Evolutionary conservation across 164 flowering plant species (phyloP), one percentile per base, ranked within the genome.

Genomic region (Magnolia kwangsiensis): DNA sequence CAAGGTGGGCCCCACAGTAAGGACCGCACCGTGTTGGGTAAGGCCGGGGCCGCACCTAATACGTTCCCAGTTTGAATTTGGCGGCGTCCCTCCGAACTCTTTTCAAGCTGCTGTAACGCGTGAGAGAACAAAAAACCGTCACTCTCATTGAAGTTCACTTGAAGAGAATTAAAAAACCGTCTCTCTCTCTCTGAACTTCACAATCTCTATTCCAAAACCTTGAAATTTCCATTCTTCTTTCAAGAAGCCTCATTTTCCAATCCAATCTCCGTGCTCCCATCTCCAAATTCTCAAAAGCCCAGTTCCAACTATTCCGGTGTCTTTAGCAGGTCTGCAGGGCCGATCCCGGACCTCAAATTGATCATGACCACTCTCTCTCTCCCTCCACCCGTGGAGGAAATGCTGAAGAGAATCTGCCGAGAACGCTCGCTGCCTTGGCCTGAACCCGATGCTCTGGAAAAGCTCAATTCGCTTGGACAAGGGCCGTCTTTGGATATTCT

Each of bases 391-490:
- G 75, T 81, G 7, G 73, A 81, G 70, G 69, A 71, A 23, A 51
- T 61, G 55, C 24, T 77, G 2, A 45, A 19, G 23, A 69, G 18
- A n/a, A 63, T 75, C 29, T 78, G 76, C 64, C 58, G 50, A 27
- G 73, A 72, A 4, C 74, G 70, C 11, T 51, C 27, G 7, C 78
- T 74, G 13, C 61, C 79, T 5, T 77, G 72, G 5, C 75, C 83
- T 1, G 71, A 61, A 31, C 2, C 4, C 19, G 8, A 1, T 0
- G 80, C 80, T 1, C 75, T 79, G 51, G 65, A n/a, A 1, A 14
- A 13, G 19, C 87, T 88, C 7, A 79, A 82, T 11, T 29, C 63
- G 0, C 50, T 83, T 1, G 87, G 85, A 59, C 86, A 88, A 63
- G 83, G 67, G 23, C 72, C 13, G 1, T 77, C 90, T 14, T 67